These are phyloP conservation scores for Globisporangium radiosum DNA, from an alignment of 352 stramenopile species.

Conservation along the genomic window DNA sequence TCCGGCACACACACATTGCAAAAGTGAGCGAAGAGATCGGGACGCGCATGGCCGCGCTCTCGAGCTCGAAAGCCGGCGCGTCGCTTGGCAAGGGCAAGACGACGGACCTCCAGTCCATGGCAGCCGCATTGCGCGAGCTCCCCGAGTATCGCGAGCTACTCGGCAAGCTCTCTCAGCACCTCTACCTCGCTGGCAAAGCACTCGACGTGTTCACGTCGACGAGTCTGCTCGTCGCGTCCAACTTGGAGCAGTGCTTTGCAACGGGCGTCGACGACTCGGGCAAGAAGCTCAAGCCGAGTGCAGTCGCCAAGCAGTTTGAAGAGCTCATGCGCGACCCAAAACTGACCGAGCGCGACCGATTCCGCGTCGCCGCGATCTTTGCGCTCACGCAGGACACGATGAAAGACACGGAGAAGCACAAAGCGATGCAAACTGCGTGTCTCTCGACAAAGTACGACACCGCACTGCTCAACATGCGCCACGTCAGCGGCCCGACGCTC, in stretches of 20 bases:
- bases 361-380: constrained; percentile 91
- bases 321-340: constrained; percentile 82
- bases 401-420: constrained; percentile 81
- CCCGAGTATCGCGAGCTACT: constrained; percentile 95
- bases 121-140: constrained; percentile 82
- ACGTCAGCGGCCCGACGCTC: constrained; percentile 36
- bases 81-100: constrained; percentile 75
- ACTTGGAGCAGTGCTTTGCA: constrained; percentile 93
- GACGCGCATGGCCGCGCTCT: constrained; percentile 67
- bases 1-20: constrained; percentile 95
- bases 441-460: constrained; percentile 64
- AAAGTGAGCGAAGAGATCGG: constrained; percentile 80
- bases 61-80: constrained; percentile 72
- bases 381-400: constrained; percentile 90
- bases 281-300: constrained; percentile 80
- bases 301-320: constrained; percentile 85
- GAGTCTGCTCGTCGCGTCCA: constrained; percentile 85
- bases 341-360: constrained; percentile 68
- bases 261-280: constrained; percentile 93
- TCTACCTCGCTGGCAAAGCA: constrained; percentile 91
- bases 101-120: constrained; percentile 90
- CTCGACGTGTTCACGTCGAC: constrained; percentile 91
- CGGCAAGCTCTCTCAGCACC: constrained; percentile 92
- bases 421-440: constrained; percentile 79
- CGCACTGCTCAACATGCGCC: constrained; percentile 60